These are phyloP conservation scores for Aspergillus asperescens DNA, from an alignment of 495 filamentous ascomycete genomes.

Conservation along the genomic window DNA sequence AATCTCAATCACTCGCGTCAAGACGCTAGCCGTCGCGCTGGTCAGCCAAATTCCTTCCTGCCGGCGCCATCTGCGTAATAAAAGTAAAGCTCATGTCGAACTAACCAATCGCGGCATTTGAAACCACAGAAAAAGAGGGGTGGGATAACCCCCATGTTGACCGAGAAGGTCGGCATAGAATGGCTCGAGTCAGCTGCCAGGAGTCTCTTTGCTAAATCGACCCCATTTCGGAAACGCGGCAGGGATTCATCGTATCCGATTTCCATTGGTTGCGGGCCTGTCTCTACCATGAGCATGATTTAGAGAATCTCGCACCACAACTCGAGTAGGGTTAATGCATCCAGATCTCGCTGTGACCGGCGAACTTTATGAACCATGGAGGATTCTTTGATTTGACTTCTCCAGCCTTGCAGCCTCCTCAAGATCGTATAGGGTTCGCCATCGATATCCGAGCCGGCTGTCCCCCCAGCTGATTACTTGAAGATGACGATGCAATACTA, in stretches of 20 bases:
- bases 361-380: neutral
- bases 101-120: slow-evolving; percentile 19
- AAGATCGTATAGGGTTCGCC: neutral
- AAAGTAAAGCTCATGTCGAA: slow-evolving; percentile 10
- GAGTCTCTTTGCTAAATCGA: slow-evolving; percentile 6
- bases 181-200: neutral
- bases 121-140: slow-evolving; percentile 15
- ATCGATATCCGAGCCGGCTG: neutral
- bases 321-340: slow-evolving; percentile 8
- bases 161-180: slow-evolving; percentile 13
- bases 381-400: neutral
- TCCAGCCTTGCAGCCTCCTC: neutral
- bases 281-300: slow-evolving; percentile 10
- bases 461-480: neutral
- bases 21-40: slow-evolving; percentile 1
- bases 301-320: slow-evolving; percentile 14
- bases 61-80: slow-evolving; percentile 8
- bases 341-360: neutral
- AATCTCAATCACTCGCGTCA: slow-evolving; percentile 11
- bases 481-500: too few relatives aligned
- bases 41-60: slow-evolving; percentile 15
- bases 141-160: slow-evolving; percentile 13
- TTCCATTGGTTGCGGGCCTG: neutral
- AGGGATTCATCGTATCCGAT: slow-evolving; percentile 11
- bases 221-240: slow-evolving; percentile 4